Evolutionary conservation across 1,284 basidiomycete species (phyloP).

Genomic region (Leccinum fallax): DNA sequence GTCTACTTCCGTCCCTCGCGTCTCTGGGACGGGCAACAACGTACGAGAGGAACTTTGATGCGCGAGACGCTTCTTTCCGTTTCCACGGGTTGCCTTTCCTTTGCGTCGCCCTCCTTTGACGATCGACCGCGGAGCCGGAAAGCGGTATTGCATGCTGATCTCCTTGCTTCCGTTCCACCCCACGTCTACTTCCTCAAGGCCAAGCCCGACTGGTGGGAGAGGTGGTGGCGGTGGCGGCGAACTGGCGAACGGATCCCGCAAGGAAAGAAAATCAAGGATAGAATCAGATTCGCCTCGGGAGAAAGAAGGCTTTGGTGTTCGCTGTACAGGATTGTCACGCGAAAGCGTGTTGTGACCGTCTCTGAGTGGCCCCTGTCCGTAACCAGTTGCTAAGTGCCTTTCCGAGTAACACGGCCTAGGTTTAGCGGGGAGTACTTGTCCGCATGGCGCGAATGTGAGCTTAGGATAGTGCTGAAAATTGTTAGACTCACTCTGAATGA

Average conservation of each 20-base stretch:
- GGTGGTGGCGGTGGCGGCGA: slow-evolving; percentile 36
- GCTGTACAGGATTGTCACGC: slow-evolving; percentile 1
- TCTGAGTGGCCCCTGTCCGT: slow-evolving; percentile 3
- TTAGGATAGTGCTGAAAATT: not conserved
- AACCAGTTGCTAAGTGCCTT: slow-evolving; percentile 1
- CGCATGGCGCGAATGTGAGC: slow-evolving; percentile 3
- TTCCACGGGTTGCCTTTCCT: slow-evolving; percentile 16
- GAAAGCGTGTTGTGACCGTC: not conserved
- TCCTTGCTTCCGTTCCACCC: slow-evolving; percentile 28
- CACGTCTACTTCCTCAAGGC: slow-evolving; percentile 32
- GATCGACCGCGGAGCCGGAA: slow-evolving; percentile 34
- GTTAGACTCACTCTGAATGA: slow-evolving; percentile 28
- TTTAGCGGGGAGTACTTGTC: slow-evolving; percentile 27
- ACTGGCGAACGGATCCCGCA: slow-evolving; percentile 37
- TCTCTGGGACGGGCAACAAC: slow-evolving; percentile 28
- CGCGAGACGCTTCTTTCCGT: slow-evolving; percentile 24
- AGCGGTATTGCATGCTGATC: slow-evolving; percentile 34
- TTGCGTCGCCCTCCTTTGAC: slow-evolving; percentile 27
- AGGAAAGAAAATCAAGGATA: slow-evolving; percentile 35
- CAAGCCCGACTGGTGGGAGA: slow-evolving; percentile 29
- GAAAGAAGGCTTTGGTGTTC: slow-evolving; percentile 25
- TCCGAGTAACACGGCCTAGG: slow-evolving; percentile 8
- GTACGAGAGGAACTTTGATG: slow-evolving; percentile 33
- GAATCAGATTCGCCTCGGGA: slow-evolving; percentile 31
- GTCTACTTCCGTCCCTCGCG: slow-evolving; percentile 19